Conservation (phyloP, 306 rosid species). For the Abrus pulchellus region DNA sequence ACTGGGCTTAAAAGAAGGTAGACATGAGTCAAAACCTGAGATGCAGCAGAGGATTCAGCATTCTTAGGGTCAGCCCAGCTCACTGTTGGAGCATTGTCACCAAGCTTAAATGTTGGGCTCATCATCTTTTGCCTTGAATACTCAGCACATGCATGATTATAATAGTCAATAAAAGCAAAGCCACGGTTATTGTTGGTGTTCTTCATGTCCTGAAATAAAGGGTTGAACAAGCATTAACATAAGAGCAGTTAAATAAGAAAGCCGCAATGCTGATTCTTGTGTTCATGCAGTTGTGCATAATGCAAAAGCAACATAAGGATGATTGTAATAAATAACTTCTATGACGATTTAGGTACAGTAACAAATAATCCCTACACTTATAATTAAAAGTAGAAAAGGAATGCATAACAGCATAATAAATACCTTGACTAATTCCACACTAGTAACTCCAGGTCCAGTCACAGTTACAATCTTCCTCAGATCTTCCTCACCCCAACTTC, state of each 20-base stretch:
- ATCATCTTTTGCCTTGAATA: conserved; percentile 90
- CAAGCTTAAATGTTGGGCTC: conserved; percentile 87
- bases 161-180: conserved; percentile 92
- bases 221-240: conserved; percentile 36
- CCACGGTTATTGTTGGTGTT: conserved; percentile 86
- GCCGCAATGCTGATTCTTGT: conserved; percentile 5
- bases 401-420: conserved; percentile 35
- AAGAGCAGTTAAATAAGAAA: conserved; percentile 40
- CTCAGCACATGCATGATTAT: conserved; percentile 96
- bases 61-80: conserved; percentile 99
- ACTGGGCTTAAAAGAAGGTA: conserved; percentile 24
- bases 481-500: conserved; percentile 92
- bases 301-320: conserved; percentile 35
- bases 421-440: conserved; percentile 92
- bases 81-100: conserved; percentile 89
- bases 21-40: conserved; percentile 69
- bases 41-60: conserved; percentile 91
- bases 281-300: conserved; percentile 22
- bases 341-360: conserved; percentile 19
- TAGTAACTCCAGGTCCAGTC: conserved; percentile 89
- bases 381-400: conserved; percentile 24
- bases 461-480: conserved; percentile 76
- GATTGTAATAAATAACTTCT: neutral
- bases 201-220: conserved; percentile 81
- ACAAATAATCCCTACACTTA: neutral